Conservation (phyloP, 306 rosid species). For the Quercus alba region DNA sequence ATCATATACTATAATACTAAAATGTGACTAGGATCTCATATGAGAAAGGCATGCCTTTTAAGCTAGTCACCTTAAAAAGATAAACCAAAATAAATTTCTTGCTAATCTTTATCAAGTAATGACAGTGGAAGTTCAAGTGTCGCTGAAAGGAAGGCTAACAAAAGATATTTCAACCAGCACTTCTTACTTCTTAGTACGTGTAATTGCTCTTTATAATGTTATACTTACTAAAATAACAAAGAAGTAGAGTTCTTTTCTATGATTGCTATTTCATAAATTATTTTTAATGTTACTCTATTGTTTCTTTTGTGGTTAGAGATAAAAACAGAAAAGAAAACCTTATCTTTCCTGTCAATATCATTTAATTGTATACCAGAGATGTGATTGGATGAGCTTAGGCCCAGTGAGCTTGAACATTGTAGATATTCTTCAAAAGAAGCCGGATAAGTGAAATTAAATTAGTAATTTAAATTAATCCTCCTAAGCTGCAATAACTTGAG, state of each 20-base stretch:
- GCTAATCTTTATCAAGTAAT: not conserved
- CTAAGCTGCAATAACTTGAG: too few species aligned
- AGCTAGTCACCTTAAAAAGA: not conserved
- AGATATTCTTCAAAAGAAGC: not conserved
- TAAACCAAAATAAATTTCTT: not conserved
- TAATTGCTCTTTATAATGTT: not conserved
- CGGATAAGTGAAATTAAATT: too few species aligned
- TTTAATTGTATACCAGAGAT: too few species aligned
- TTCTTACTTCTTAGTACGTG: not conserved
- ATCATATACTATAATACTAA: not conserved
- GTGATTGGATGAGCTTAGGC: not conserved
- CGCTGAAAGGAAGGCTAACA: not conserved
- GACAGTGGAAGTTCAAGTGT: constrained; percentile 29
- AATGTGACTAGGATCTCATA: constrained; percentile 22
- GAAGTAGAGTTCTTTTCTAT: not conserved
- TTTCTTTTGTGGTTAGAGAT: too few species aligned
- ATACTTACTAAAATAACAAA: not conserved
- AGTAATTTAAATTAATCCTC: too few species aligned
- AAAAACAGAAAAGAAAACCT: too few species aligned
- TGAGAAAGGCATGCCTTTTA: not conserved
- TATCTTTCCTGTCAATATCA: not conserved
- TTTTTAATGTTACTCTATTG: not conserved
- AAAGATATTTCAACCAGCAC: constrained; percentile 13
- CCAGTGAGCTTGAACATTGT: not conserved
- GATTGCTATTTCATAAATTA: not conserved